Evolutionary conservation across 257 asterid genomes (phyloP).

Genomic region (Scutellaria galericulata): DNA sequence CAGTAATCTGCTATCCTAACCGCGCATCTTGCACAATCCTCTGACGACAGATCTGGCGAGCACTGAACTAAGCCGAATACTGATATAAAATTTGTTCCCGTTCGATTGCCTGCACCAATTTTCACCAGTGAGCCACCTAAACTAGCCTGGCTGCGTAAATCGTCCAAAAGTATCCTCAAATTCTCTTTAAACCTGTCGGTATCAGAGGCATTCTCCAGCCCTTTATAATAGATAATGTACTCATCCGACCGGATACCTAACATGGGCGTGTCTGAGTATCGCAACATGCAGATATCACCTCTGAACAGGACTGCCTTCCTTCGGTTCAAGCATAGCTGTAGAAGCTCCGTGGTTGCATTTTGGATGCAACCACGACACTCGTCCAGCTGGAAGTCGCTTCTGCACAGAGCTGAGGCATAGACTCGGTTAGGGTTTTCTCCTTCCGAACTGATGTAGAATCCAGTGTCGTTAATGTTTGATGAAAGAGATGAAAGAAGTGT

Average conservation of each 20-base stretch:
- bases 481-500: slow-evolving; percentile 28
- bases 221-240: fast-evolving
- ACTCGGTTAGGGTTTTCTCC: slow-evolving; percentile 3
- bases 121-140: slow-evolving; percentile 4
- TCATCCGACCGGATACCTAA: background rate
- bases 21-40: slow-evolving; percentile 23
- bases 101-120: background rate
- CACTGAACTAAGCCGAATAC: slow-evolving; percentile 32
- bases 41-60: slow-evolving; percentile 19
- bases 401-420: slow-evolving; percentile 35
- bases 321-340: background rate
- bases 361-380: slow-evolving; percentile 22
- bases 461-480: slow-evolving; percentile 13
- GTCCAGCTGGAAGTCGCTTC: slow-evolving; percentile 23
- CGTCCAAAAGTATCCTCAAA: background rate
- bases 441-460: slow-evolving; percentile 25
- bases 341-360: background rate
- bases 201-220: background rate
- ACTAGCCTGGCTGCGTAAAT: slow-evolving; percentile 16
- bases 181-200: background rate
- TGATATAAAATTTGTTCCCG: background rate
- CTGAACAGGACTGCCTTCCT: slow-evolving; percentile 17
- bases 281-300: background rate
- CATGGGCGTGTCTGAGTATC: slow-evolving; percentile 28
- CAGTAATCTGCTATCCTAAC: no score